Conservation (phyloP, 805 yeast species). For the Sugiyamaella mastotermitis region DNA sequence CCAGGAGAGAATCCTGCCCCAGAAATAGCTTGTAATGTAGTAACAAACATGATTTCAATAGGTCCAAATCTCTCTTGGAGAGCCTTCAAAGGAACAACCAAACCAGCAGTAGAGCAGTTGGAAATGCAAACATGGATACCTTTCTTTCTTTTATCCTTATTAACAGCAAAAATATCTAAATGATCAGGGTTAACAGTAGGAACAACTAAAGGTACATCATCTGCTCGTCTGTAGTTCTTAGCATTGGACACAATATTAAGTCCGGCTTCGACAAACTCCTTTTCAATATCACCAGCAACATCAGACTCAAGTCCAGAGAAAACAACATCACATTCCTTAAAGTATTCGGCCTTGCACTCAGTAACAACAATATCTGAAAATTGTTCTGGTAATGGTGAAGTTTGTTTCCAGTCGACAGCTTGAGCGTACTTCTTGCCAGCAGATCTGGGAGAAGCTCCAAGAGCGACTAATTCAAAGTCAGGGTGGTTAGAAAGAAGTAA, state of each 20-base stretch:
- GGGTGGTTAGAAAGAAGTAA: slow-evolving; percentile 81
- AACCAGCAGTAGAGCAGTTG: slow-evolving; percentile 97
- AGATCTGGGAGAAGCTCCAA: slow-evolving; percentile 91
- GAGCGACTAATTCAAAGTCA: slow-evolving; percentile 71
- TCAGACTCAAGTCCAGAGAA: slow-evolving; percentile 94
- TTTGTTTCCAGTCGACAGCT: slow-evolving; percentile 94
- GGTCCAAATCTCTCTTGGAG: slow-evolving; percentile 87
- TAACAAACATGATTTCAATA: slow-evolving; percentile 74
- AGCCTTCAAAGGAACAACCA: slow-evolving; percentile 96
- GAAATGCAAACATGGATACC: slow-evolving; percentile 94
- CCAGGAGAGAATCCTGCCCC: slow-evolving; percentile 99
- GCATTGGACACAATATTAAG: slow-evolving; percentile 88
- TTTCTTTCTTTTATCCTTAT: slow-evolving; percentile 52
- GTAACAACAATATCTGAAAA: slow-evolving; percentile 60
- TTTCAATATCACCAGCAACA: slow-evolving; percentile 88
- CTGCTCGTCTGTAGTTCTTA: slow-evolving; percentile 85
- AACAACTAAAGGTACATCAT: slow-evolving; percentile 85
- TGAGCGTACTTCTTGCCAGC: slow-evolving; percentile 84
- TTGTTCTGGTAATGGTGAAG: slow-evolving; percentile 65
- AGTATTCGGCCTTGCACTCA: slow-evolving; percentile 71
- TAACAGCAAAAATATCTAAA: slow-evolving; percentile 57
- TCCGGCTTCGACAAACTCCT: slow-evolving; percentile 75
- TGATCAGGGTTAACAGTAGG: slow-evolving; percentile 95
- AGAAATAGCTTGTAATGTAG: slow-evolving; percentile 94
- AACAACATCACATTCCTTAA: slow-evolving; percentile 87